These are phyloP conservation scores for Fusarium continuum DNA, from an alignment of 2,329 filamentous ascomycete species.

Conservation along the genomic window DNA sequence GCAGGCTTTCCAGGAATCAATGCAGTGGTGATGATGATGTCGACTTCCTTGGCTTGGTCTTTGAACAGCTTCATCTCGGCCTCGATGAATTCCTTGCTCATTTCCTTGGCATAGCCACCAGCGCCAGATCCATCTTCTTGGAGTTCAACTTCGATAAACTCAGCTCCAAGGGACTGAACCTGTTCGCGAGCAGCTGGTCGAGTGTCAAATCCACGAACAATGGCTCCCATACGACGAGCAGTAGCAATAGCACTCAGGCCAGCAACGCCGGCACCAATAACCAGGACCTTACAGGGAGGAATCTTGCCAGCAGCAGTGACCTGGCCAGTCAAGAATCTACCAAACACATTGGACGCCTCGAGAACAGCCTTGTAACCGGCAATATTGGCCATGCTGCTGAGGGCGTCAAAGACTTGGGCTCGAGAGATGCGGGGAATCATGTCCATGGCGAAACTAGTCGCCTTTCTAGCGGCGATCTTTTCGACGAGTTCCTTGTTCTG, in stretches of 20 bases:
- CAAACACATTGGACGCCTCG: slow-evolving; percentile 89
- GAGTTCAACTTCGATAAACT: slow-evolving; percentile 88
- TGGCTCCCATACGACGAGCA: slow-evolving; percentile 84
- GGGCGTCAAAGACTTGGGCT: slow-evolving; percentile 86
- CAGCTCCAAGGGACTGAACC: slow-evolving; percentile 88
- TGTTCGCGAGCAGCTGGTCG: slow-evolving; percentile 87
- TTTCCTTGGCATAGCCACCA: slow-evolving; percentile 90
- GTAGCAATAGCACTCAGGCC: slow-evolving; percentile 89
- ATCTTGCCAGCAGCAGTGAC: slow-evolving; percentile 92
- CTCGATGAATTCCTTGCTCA: slow-evolving; percentile 93
- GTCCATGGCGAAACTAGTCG: slow-evolving; percentile 89
- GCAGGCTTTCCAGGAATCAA: slow-evolving; percentile 86
- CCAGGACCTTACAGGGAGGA: slow-evolving; percentile 86
- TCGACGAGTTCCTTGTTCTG: slow-evolving; percentile 82
- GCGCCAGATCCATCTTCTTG: slow-evolving; percentile 85
- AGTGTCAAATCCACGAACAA: slow-evolving; percentile 92
- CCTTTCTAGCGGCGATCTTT: slow-evolving; percentile 73
- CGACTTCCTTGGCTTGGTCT: slow-evolving; percentile 85
- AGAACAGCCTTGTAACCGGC: slow-evolving; percentile 92
- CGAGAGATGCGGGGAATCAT: slow-evolving; percentile 90
- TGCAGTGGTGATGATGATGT: slow-evolving; percentile 94
- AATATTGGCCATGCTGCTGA: slow-evolving; percentile 95
- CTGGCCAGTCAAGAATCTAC: slow-evolving; percentile 87
- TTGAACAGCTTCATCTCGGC: slow-evolving; percentile 94
- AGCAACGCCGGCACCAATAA: slow-evolving; percentile 90